A percentile compares a stretch with the other conserved stretches of the same genome.
Conservation (phyloP, 352 stramenopile genomes). For the Globisporangium barbulae region DNA sequence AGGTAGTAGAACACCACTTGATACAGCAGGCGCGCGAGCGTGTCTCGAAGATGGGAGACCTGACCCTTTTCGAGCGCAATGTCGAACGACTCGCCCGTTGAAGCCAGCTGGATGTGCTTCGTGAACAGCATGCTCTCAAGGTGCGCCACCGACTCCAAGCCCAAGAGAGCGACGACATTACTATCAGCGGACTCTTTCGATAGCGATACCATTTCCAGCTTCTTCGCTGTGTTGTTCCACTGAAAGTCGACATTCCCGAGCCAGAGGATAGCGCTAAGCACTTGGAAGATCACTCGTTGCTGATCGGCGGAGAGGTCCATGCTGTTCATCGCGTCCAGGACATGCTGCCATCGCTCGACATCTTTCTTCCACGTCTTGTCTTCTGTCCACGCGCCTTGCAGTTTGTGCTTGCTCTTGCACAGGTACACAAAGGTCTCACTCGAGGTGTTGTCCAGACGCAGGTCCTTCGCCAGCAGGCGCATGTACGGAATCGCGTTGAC, state of each 20-base stretch:
- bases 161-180: slow-evolving; percentile 36
- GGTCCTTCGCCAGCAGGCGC: slow-evolving; percentile 28
- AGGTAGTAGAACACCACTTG: slow-evolving; percentile 46
- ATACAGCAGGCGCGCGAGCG: slow-evolving; percentile 60
- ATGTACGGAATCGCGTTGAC: slow-evolving; percentile 42
- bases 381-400: slow-evolving; percentile 23
- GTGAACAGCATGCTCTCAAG: slow-evolving; percentile 48
- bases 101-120: slow-evolving; percentile 36
- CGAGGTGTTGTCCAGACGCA: slow-evolving; percentile 34
- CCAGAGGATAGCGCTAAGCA: slow-evolving; percentile 69
- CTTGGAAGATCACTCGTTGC: slow-evolving; percentile 51
- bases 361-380: slow-evolving; percentile 54
- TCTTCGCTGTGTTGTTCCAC: slow-evolving; percentile 19
- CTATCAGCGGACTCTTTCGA: slow-evolving; percentile 14
- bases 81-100: slow-evolving; percentile 53
- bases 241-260: slow-evolving; percentile 65
- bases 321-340: slow-evolving; percentile 45
- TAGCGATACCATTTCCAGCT: slow-evolving; percentile 27
- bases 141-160: slow-evolving; percentile 21
- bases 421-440: slow-evolving; percentile 55
- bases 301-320: slow-evolving; percentile 35
- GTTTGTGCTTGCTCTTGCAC: slow-evolving; percentile 30
- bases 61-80: slow-evolving; percentile 46
- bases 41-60: slow-evolving; percentile 43
- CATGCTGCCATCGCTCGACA: slow-evolving; percentile 58